These are phyloP conservation scores for Sclerotinia trifoliorum DNA, from an alignment of 2,329 filamentous ascomycete species.

Conservation along the genomic window DNA sequence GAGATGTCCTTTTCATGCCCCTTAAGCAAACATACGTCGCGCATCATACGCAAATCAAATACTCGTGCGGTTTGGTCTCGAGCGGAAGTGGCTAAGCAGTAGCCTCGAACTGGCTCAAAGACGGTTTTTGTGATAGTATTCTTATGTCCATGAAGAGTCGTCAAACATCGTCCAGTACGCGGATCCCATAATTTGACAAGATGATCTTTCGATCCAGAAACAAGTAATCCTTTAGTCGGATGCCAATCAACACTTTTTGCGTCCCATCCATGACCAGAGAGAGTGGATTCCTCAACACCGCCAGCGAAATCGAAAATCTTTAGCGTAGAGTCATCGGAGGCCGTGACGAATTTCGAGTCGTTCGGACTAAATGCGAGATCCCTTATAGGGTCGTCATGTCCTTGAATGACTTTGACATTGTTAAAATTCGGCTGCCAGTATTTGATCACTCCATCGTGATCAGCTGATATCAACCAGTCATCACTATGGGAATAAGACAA, in stretches of 20 bases:
- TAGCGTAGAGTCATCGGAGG: conserved; percentile 86
- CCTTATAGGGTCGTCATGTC: conserved; percentile 84
- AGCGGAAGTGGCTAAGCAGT: conserved; percentile 86
- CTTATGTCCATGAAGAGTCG: conserved; percentile 93
- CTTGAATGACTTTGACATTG: conserved; percentile 92
- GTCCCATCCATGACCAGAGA: conserved; percentile 97
- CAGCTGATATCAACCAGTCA: conserved; percentile 94
- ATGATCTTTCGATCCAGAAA: conserved; percentile 97
- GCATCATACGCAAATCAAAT: conserved; percentile 97
- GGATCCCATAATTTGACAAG: conserved; percentile 98
- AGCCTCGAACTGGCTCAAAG: conserved; percentile 82
- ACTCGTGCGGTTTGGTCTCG: conserved; percentile 90
- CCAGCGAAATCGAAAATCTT: conserved; percentile 97
- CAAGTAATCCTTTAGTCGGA: conserved; percentile 86
- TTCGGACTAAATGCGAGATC: conserved; percentile 92
- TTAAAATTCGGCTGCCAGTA: conserved; percentile 99
- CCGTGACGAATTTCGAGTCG: conserved; percentile 93
- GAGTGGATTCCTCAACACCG: conserved; percentile 75
- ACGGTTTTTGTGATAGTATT: conserved; percentile 92
- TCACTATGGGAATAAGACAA: conserved; percentile 90
- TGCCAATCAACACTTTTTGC: conserved; percentile 98
- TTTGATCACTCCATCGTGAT: conserved; percentile 93
- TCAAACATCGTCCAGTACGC: conserved; percentile 83
- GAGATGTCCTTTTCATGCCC: conserved; percentile 97
- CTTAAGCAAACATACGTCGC: conserved; percentile 88